These are phyloP conservation scores for Metschnikowia proteae DNA, from an alignment of 805 yeast species.

Conservation along the genomic window DNA sequence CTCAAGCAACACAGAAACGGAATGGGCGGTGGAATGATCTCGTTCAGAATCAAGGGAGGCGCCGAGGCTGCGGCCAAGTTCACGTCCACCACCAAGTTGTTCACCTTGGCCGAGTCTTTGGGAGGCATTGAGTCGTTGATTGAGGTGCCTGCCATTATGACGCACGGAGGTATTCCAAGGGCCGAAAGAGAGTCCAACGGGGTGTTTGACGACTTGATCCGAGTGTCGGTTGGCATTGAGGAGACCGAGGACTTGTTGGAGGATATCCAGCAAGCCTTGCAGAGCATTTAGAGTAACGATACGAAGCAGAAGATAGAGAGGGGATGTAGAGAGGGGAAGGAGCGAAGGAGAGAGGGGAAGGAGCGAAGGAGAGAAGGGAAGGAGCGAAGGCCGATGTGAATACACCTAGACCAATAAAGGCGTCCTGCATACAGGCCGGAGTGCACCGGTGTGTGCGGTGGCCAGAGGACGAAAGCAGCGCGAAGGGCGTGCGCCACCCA, in stretches of 20 bases:
- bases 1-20: conserved; percentile 74
- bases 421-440: not conserved
- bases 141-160: conserved; percentile 89
- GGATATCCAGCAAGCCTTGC: conserved; percentile 70
- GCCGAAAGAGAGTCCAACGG: conserved; percentile 76
- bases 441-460: not conserved
- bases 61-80: conserved; percentile 70
- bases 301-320: not conserved
- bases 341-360: too few relatives aligned
- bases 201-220: conserved; percentile 74
- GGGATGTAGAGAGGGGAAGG: too few relatives aligned
- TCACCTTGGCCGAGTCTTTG: conserved; percentile 84
- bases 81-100: conserved; percentile 68
- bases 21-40: conserved; percentile 89
- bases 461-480: not conserved
- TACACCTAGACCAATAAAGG: too few relatives aligned
- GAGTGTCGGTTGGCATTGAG: conserved; percentile 86
- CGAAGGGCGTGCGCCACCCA: conserved; percentile 17
- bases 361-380: too few relatives aligned
- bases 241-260: conserved; percentile 70
- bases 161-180: conserved; percentile 85
- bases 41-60: conserved; percentile 83
- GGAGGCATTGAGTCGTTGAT: conserved; percentile 86
- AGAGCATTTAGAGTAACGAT: conserved; percentile 10
- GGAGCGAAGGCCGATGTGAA: too few relatives aligned